A percentile compares a stretch with the other conserved stretches of the same genome.
These are phyloP conservation scores for Colletotrichum acutatum DNA, from an alignment of 2,329 filamentous ascomycete genomes.

Conservation along the genomic window DNA sequence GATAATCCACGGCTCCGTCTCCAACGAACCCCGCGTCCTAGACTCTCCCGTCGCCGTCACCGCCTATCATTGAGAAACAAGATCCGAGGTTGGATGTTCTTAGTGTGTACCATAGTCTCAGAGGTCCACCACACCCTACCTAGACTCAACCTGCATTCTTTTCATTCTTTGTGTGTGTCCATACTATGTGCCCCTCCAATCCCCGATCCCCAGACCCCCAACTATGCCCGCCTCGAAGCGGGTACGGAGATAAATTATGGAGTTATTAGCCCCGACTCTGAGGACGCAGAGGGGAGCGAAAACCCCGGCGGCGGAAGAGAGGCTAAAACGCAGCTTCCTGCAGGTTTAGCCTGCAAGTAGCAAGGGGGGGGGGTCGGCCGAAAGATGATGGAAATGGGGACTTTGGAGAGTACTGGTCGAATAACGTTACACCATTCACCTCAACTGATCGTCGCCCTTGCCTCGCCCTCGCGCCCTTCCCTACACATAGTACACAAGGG, in stretches of 20 bases:
- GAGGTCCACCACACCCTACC: background rate
- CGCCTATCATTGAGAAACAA: background rate
- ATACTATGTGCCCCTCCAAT: background rate
- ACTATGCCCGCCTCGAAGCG: background rate
- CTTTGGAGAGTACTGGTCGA: background rate
- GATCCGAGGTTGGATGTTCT: background rate
- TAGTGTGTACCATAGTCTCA: background rate
- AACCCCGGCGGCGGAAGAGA: background rate
- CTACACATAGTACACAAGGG: conserved; percentile 7
- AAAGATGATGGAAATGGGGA: background rate
- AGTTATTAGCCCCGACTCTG: background rate
- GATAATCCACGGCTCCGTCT: background rate
- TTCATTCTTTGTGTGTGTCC: background rate
- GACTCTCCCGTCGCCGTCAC: background rate
- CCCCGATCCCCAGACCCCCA: background rate
- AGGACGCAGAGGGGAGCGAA: background rate
- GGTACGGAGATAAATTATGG: conserved; percentile 1
- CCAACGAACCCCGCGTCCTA: background rate
- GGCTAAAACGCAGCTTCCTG: background rate
- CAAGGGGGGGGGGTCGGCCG: background rate
- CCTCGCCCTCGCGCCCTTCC: background rate
- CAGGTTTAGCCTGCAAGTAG: background rate
- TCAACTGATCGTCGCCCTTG: conserved; percentile 17
- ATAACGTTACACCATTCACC: conserved; percentile 10
- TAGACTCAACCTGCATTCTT: background rate